Base-by-base conservation (phyloP, 2,329 filamentous ascomycete genomes). In the Alternaria atra region DNA sequence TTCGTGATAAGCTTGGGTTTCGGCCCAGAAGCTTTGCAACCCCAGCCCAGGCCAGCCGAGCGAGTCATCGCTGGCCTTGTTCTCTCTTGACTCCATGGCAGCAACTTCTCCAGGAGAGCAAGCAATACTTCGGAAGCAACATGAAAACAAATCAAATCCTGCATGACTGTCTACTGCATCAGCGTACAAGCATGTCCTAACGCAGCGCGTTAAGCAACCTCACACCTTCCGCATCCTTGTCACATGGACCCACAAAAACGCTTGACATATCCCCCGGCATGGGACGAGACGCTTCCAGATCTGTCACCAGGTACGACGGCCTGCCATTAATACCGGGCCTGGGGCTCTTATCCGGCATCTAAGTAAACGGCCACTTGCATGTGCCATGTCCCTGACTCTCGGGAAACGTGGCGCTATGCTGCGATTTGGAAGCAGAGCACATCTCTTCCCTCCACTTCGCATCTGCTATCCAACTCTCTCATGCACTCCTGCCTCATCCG, bases 1-100 rank as follows among this genome's bases (percentile, higher is more conserved):
- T 68, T 67, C 66, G 73, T 75, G 73, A 74, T 72, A 73, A 72
- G 70, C 69, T 69, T 57, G 58, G 52, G 58, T 57, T 50, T 55
- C 58, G 50, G 50, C 48, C 54, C 43, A 39, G 42, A 58, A 58
- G 52, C 53, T 30, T 40, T 47, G 42, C 32, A 57, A 32, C 35
- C 35, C 58, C 54, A 53, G 58, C 47, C 40, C 47, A 43, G 40
- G 47, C 52, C 53, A 60, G 61, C 61, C 61, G 58, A 64, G 61
- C 61, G 61, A 46, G 53, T 60, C 58, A 52, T 40, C 35, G 46
- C 35, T 48, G 37, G 47, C 50, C 42, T 37, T 40, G 20, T 39
- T 40, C 34, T 34, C 43, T 50, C 12, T 56, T 27, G 20, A 37
- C 15, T 35, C 32, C 30, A 30, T 32, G n/a, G 44, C 35, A 32